Evolutionary conservation across 1,139 yeast species (phyloP).

Genomic region (Neolecta irregularis): DNA sequence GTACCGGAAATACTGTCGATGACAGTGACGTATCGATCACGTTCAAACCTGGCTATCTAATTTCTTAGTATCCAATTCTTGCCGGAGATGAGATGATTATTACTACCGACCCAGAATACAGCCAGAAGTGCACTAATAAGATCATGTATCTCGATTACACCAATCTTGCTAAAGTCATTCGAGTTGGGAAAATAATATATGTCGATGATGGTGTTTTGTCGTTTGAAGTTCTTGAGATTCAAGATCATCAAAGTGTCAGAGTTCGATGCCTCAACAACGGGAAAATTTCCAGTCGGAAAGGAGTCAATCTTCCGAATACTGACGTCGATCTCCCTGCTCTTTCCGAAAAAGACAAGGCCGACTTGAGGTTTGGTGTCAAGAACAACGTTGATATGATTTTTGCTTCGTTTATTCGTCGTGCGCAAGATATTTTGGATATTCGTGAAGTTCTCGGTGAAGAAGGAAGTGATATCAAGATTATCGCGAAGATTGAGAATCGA

Average conservation of each 20-base stretch:
- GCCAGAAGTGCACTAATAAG: constrained; percentile 54
- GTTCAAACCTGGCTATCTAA: constrained; percentile 20
- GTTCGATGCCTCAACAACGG: constrained; percentile 89
- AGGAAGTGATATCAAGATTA: constrained; percentile 89
- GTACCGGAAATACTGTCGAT: constrained; percentile 86
- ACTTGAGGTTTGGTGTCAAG: constrained; percentile 86
- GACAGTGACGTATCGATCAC: constrained; percentile 36
- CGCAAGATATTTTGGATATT: constrained; percentile 74
- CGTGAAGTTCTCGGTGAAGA: constrained; percentile 93
- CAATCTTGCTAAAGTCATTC: constrained; percentile 89
- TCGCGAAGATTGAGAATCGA: constrained; percentile 95
- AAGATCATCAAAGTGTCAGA: constrained; percentile 63
- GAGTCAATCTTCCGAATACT: constrained; percentile 97
- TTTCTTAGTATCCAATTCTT: constrained; percentile 37
- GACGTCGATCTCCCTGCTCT: constrained; percentile 97
- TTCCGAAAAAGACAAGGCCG: constrained; percentile 88
- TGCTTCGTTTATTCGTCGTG: constrained; percentile 96
- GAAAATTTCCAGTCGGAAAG: constrained; percentile 91
- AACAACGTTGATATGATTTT: constrained; percentile 95
- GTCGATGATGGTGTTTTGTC: constrained; percentile 96
- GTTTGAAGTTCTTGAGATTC: constrained; percentile 73
- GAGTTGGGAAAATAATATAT: constrained; percentile 74
- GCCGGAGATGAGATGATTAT: constrained; percentile 83
- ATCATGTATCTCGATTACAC: constrained; percentile 84
- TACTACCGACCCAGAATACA: constrained; percentile 76